Percentiles rank a stretch among this genome's conserved stretches.
phyloP scores from a whole-genome alignment of 345 rosid species.

The Aegle marmelos region DNA sequence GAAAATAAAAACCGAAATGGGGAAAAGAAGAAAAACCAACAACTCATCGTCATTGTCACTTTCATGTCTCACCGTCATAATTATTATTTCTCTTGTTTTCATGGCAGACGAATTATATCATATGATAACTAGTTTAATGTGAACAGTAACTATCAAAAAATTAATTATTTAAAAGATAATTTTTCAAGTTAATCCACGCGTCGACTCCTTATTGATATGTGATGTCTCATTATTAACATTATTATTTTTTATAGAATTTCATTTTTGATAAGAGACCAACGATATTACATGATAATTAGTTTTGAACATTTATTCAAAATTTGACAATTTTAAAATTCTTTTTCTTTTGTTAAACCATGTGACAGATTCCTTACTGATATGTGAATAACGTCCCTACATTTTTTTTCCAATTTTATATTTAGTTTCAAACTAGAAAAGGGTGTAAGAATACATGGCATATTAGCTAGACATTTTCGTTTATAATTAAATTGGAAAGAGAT shows the following conservation, averaged over 20 bases:
- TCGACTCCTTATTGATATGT: neutral
- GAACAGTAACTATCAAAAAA: neutral
- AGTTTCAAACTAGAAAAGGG: neutral
- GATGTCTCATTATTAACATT: neutral
- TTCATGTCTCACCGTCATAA: neutral
- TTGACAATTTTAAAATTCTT: too few relatives aligned
- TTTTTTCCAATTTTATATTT: neutral
- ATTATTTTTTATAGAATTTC: too few relatives aligned
- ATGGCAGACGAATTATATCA: too few relatives aligned
- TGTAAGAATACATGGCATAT: neutral
- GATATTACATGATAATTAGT: neutral
- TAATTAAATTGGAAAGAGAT: constrained; percentile 28
- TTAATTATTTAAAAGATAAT: too few relatives aligned
- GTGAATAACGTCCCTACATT: neutral
- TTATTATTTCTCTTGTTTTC: neutral
- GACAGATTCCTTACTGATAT: neutral
- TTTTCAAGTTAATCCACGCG: neutral
- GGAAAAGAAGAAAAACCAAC: neutral
- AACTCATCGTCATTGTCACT: neutral
- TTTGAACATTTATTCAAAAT: neutral
- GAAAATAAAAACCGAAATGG: neutral
- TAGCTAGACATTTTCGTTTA: neutral
- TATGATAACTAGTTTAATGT: too few relatives aligned
- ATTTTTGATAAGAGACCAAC: neutral
- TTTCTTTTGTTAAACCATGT: neutral